A percentile compares a stretch with the other conserved stretches of the same genome.
Conservation (phyloP, 352 stramenopile genomes). For the Phytophthora constricta region DNA sequence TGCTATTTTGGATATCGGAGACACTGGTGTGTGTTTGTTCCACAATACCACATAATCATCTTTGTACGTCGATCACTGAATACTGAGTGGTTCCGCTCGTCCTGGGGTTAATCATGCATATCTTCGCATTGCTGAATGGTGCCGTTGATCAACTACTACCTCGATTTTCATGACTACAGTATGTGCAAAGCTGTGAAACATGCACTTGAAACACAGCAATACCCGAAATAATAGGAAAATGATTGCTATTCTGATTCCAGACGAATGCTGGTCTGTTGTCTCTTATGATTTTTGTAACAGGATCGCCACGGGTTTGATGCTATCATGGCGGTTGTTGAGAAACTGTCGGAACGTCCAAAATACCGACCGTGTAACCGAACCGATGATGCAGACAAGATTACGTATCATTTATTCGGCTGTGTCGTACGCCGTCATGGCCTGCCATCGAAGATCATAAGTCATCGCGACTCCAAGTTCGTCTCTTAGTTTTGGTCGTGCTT, state of each 20-base stretch:
- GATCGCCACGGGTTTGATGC: slow-evolving; percentile 30
- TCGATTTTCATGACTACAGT: slow-evolving; percentile 21
- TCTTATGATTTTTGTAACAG: slow-evolving; percentile 40
- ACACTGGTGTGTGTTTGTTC: slow-evolving; percentile 9
- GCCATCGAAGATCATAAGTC: slow-evolving; percentile 17
- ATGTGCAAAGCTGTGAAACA: slow-evolving; percentile 36
- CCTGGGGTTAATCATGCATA: slow-evolving; percentile 17
- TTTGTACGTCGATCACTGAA: slow-evolving; percentile 9
- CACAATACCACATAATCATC: slow-evolving; percentile 9
- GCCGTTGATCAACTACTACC: slow-evolving; percentile 8
- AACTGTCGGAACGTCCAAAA: slow-evolving; percentile 32
- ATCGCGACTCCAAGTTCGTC: slow-evolving; percentile 29
- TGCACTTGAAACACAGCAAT: slow-evolving; percentile 34
- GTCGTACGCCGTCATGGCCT: slow-evolving; percentile 26
- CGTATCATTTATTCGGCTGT: slow-evolving; percentile 16
- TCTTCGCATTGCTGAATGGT: slow-evolving; percentile 18
- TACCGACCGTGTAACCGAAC: slow-evolving; percentile 22
- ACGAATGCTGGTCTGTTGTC: slow-evolving; percentile 30
- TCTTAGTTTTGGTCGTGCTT: slow-evolving; percentile 26
- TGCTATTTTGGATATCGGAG: slow-evolving; percentile 4
- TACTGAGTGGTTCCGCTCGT: slow-evolving; percentile 15
- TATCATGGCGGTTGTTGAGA: slow-evolving; percentile 37
- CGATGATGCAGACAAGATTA: slow-evolving; percentile 17
- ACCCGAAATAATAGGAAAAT: slow-evolving; percentile 28
- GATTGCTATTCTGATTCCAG: slow-evolving; percentile 28